Conservation (phyloP, 441 rosid species). For the Bruguiera hainesii region DNA sequence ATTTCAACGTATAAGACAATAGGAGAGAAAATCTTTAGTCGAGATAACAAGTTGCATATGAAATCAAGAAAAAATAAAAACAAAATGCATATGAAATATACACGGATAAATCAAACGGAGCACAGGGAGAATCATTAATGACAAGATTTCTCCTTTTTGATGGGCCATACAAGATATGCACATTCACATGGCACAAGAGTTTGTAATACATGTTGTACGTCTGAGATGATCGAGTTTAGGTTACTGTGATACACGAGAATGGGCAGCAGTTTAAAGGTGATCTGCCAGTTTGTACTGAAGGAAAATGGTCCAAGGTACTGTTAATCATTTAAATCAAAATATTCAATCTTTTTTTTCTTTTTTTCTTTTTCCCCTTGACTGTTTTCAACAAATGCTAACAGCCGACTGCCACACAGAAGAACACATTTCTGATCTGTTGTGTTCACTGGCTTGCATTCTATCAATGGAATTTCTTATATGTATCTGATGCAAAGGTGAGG, state of each 20-base stretch:
- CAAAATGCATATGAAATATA: too few species aligned
- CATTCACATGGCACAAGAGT: too few species aligned
- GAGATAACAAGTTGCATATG: too few species aligned
- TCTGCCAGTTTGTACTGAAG: slow-evolving; percentile 89
- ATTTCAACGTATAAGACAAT: too few species aligned
- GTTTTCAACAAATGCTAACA: slow-evolving; percentile 4
- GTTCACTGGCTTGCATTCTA: background rate
- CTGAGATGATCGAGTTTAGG: slow-evolving; percentile 41
- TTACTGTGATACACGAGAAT: slow-evolving; percentile 68
- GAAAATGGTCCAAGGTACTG: slow-evolving; percentile 82
- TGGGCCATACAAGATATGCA: too few species aligned
- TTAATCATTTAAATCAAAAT: background rate
- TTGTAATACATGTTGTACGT: background rate
- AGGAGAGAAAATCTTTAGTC: too few species aligned
- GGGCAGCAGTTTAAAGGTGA: slow-evolving; percentile 75
- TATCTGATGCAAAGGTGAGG: slow-evolving; percentile 53
- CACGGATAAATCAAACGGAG: too few species aligned
- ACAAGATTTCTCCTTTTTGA: too few species aligned
- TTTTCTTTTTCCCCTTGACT: background rate
- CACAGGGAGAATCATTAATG: too few species aligned
- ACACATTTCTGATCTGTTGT: background rate
- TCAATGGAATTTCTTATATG: background rate
- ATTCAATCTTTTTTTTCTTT: background rate
- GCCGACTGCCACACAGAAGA: background rate
- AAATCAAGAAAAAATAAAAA: too few species aligned